Base-by-base conservation (phyloP, 257 asterid genomes). In the Solanum bulbocastanum region DNA sequence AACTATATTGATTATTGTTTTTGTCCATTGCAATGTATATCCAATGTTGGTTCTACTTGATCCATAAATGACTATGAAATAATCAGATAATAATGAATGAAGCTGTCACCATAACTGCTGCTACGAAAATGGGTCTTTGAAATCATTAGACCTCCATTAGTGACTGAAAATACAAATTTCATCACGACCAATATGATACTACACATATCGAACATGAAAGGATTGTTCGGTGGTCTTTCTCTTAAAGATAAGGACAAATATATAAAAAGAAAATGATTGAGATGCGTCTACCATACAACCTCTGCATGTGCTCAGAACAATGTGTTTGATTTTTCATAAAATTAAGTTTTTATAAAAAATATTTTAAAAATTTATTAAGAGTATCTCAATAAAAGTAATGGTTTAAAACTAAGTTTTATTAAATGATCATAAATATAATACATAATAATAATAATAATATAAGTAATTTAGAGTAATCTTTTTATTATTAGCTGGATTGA, bases 141-240 rank as follows among this genome's bases (percentile, higher is more conserved):
- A 52, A 52, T 52, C 62, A 56, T 56, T 18, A 0, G 62, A 56
- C 62, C 10, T 18, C n/a, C 10, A 56, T 56, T 56, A 1, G 10
- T 18, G 62, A 1, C 4, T 18, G 62, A 56, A 46, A 46, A 56
- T 56, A 56, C 62, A 56, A 18, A 56, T 18, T 6, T 56, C n/a
- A 56, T 56, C n/a, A 56, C 0, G 10, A 56, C 0, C 62, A 2
- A 56, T 7, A 56, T 56, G n/a, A 49, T 3, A 56, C 0, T 56
- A 18, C n/a, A 56, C 10, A 0, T 56, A 18, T 18, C 4, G n/a
- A 56, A 56, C n/a, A 56, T 56, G 62, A 56, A 18, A 56, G 4
- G 1, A 56, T 56, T 56, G 0, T 56, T 56, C 62, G 0, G 4
- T 56, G 62, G 20, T 18, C 62, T 18, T 14, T 56, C 0, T 56